phyloP scores from a whole-genome alignment of 2,329 filamentous ascomycete genomes.

The Fusarium citri region DNA sequence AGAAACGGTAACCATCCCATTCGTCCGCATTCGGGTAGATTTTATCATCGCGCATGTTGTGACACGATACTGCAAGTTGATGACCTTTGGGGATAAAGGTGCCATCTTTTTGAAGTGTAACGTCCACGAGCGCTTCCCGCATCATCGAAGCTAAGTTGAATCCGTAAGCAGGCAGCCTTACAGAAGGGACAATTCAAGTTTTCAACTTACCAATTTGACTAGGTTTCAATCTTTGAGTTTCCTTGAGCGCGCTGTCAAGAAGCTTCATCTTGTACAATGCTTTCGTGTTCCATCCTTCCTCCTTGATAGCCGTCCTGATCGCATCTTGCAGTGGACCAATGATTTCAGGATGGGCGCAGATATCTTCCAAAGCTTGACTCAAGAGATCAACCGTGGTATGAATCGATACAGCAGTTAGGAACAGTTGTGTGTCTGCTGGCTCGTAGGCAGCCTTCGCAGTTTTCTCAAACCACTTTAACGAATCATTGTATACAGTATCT shows the following conservation, averaged over 20 bases:
- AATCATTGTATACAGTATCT: not conserved
- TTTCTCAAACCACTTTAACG: not conserved
- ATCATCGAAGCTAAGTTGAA: not conserved
- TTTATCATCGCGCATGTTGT: not conserved
- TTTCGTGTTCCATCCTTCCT: not conserved
- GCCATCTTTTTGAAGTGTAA: not conserved
- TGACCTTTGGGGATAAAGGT: not conserved
- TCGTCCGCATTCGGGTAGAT: not conserved
- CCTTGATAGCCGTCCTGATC: not conserved
- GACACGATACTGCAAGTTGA: not conserved
- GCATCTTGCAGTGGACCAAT: not conserved
- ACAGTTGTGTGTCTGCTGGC: constrained; percentile 63
- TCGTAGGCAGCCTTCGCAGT: not conserved
- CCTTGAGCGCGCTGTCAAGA: not conserved
- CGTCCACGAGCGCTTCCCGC: not conserved
- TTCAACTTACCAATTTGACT: not conserved
- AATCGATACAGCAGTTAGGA: not conserved
- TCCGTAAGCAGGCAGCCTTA: not conserved
- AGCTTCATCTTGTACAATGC: not conserved
- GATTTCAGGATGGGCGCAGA: not conserved
- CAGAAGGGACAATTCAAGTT: not conserved
- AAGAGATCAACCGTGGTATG: not conserved
- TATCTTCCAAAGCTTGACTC: not conserved
- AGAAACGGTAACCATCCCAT: not conserved
- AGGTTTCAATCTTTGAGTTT: not conserved